These are phyloP conservation scores for Lactuca saligna DNA, from an alignment of 129 eudicot species.

Conservation along the genomic window DNA sequence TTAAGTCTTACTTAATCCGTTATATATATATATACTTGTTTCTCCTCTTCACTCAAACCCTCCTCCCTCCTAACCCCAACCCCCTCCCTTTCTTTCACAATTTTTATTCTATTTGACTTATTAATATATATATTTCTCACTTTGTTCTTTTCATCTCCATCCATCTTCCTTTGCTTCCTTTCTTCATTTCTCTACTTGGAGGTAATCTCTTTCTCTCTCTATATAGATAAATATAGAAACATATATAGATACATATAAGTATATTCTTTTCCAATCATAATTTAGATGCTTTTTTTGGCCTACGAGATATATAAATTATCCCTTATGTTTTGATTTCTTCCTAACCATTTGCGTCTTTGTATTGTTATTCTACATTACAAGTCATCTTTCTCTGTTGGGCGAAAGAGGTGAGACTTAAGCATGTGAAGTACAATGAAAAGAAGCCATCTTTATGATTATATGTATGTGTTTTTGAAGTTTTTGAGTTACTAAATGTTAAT, in stretches of 20 bases:
- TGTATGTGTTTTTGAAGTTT: neutral
- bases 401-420: slow-evolving; percentile 20
- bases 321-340: neutral
- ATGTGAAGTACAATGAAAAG: slow-evolving; percentile 5
- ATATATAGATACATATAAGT: neutral
- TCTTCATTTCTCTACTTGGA: slow-evolving; percentile 48
- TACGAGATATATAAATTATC: slow-evolving; percentile 21
- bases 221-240: neutral
- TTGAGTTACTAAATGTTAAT: slow-evolving; percentile 1
- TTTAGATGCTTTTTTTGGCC: slow-evolving; percentile 30
- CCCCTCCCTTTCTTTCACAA: slow-evolving; percentile 24
- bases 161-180: slow-evolving; percentile 50
- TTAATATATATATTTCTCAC: slow-evolving; percentile 14
- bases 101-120: slow-evolving; percentile 1
- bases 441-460: slow-evolving; percentile 7
- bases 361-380: slow-evolving; percentile 11
- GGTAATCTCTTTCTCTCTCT: slow-evolving; percentile 29
- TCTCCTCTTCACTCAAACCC: slow-evolving; percentile 42
- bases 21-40: slow-evolving; percentile 23
- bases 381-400: slow-evolving; percentile 15
- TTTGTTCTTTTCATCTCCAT: slow-evolving; percentile 24
- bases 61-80: slow-evolving; percentile 32
- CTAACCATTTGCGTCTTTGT: slow-evolving; percentile 13
- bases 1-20: too few species aligned
- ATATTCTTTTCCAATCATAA: slow-evolving; percentile 25